Base-by-base conservation (phyloP, 768 basidiomycete species). In the Boletus edulis region DNA sequence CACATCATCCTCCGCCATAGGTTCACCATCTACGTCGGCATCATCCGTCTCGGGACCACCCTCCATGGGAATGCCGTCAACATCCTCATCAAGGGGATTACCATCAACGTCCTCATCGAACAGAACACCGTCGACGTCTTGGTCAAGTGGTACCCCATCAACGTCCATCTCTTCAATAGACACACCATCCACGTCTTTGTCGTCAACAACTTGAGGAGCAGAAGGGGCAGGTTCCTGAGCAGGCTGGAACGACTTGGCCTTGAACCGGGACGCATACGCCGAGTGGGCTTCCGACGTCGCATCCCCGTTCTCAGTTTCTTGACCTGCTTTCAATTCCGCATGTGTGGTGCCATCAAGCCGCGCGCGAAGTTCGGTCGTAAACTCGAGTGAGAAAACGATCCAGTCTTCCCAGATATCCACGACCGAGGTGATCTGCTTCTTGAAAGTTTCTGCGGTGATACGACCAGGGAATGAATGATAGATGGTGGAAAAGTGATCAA, bases 321-420 rank as follows among this genome's bases (percentile, higher is more conserved):
- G 65, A 34, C 60, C 59, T 2, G 62, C 60, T 45, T 66, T 62
- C 39, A 71, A 59, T 48, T 71, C 68, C 20, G 69, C 62, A 24
- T 63, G 64, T 2, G 64, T 59, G 18, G 67, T 72, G 20, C 91
- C 91, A 46, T 95, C 91, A 46, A 98, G 78, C 52, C 94, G 77
- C 51, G 72, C 72, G 24, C 92, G 78, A 15, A 96, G 78, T 62
- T 87, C 84, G 3, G 78, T 66, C 0, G 90, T 94, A 64, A 89
- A 91, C 51, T 95, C 91, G 3, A 88, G 89, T 49, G 91, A 80
- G 67, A 98, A 98, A 32, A 98, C 91, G 54, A 98, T 95, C 94
- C 95, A 96, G 68, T 97, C 89, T 67, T 98, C 97, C 94, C 97
- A 98, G 31, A 98, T 87, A 64, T 98, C 95, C 6, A 98, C 80